These are phyloP conservation scores for Monascus purpureus DNA, from an alignment of 495 filamentous ascomycete genomes.

Conservation along the genomic window DNA sequence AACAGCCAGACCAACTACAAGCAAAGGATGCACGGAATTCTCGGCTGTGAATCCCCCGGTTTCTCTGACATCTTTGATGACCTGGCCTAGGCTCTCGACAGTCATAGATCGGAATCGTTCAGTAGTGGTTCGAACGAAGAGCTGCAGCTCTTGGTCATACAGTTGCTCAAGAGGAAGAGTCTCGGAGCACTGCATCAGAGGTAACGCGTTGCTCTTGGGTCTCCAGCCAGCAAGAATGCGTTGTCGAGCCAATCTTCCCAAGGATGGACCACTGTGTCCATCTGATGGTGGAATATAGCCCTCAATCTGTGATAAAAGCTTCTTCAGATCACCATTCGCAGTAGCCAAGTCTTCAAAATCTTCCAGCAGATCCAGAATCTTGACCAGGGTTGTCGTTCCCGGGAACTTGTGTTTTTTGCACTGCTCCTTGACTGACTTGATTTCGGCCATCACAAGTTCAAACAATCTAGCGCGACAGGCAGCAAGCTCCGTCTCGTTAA, in stretches of 20 bases:
- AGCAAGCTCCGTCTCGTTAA: slow-evolving; percentile 19
- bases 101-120: slow-evolving; percentile 24
- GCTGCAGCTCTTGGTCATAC: slow-evolving; percentile 29
- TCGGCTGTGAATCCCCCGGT: slow-evolving; percentile 17
- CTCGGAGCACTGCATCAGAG: slow-evolving; percentile 22
- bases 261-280: slow-evolving; percentile 18
- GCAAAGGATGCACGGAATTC: slow-evolving; percentile 17
- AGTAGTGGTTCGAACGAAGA: slow-evolving; percentile 25
- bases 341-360: slow-evolving; percentile 30
- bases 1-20: slow-evolving; percentile 25
- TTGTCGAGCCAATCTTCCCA: slow-evolving; percentile 20
- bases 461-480: slow-evolving; percentile 23
- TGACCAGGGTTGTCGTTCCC: slow-evolving; percentile 27
- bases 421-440: slow-evolving; percentile 26
- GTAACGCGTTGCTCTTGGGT: slow-evolving; percentile 15
- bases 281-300: slow-evolving; percentile 25
- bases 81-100: slow-evolving; percentile 11
- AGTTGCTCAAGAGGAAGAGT: slow-evolving; percentile 23
- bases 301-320: slow-evolving; percentile 25
- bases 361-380: slow-evolving; percentile 29
- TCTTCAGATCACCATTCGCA: slow-evolving; percentile 24
- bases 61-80: slow-evolving; percentile 20
- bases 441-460: slow-evolving; percentile 19
- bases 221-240: slow-evolving; percentile 23
- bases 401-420: slow-evolving; percentile 28